A percentile compares a stretch with the other conserved stretches of the same genome.
phyloP scores from a whole-genome alignment of 2,329 filamentous ascomycete genomes.

The Elsinoe perseae region DNA sequence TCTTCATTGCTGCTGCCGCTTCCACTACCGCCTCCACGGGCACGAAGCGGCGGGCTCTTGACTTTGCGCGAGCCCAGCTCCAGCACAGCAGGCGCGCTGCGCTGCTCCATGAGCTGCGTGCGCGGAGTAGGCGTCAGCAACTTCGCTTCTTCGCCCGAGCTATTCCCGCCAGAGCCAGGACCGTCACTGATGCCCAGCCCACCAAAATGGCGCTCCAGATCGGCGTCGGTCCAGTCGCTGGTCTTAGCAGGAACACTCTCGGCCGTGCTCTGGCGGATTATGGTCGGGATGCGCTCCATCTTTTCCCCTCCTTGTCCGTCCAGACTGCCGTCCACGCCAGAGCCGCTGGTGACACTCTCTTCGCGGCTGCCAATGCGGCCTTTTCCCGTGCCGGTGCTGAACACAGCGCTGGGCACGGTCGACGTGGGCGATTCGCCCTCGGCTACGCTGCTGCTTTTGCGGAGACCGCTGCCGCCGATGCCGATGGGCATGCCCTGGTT shows the following conservation, averaged over 20 bases:
- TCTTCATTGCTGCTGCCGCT: slow-evolving; percentile 5
- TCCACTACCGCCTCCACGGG: slow-evolving; percentile 31
- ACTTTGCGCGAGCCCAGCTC: slow-evolving; percentile 13
- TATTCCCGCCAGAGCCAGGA: slow-evolving; percentile 31
- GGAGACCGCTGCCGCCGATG: slow-evolving; percentile 54
- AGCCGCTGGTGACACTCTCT: slow-evolving; percentile 80
- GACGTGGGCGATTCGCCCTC: slow-evolving; percentile 77
- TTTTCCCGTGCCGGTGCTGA: slow-evolving; percentile 60
- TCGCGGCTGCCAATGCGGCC: slow-evolving; percentile 74
- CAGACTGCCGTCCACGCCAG: slow-evolving; percentile 46
- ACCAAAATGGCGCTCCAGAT: slow-evolving; percentile 42
- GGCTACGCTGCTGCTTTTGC: slow-evolving; percentile 52
- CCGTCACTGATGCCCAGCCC: slow-evolving; percentile 61
- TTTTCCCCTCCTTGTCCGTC: slow-evolving; percentile 53
- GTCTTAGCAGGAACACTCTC: slow-evolving; percentile 29
- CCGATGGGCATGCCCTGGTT: slow-evolving; percentile 16
- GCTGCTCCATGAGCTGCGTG: slow-evolving; percentile 53
- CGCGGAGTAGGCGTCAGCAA: slow-evolving; percentile 31
- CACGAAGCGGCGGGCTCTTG: slow-evolving; percentile 22
- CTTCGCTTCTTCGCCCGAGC: slow-evolving; percentile 43
- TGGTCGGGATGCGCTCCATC: slow-evolving; percentile 68
- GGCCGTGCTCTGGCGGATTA: slow-evolving; percentile 56
- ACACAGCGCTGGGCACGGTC: slow-evolving; percentile 61
- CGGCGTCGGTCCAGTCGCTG: slow-evolving; percentile 66
- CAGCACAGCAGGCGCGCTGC: slow-evolving; percentile 53